Evolutionary conservation across 2,329 filamentous ascomycete genomes (phyloP).

Genomic region (Fusarium piperis): DNA sequence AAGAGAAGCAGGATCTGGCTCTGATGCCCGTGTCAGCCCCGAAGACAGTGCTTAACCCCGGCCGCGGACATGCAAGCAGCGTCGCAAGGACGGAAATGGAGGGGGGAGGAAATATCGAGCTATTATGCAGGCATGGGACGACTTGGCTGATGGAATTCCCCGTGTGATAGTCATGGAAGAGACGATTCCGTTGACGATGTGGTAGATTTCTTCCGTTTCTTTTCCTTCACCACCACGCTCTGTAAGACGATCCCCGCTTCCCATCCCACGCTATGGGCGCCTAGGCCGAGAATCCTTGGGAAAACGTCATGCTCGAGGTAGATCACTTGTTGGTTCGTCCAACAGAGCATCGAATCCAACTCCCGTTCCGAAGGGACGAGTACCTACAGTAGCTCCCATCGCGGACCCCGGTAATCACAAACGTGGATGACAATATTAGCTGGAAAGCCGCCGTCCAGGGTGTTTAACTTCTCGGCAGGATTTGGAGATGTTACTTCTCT

Average conservation of each 20-base stretch:
- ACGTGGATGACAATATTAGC: neutral
- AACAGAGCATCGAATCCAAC: conserved; percentile 9
- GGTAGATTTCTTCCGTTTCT: neutral
- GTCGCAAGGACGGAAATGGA: conserved; percentile 8
- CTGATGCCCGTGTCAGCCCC: conserved; percentile 11
- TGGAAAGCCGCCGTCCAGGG: neutral
- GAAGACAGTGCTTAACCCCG: conserved; percentile 16
- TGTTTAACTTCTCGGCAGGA: neutral
- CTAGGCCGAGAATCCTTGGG: conserved; percentile 14
- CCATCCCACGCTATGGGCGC: neutral
- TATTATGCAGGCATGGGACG: conserved; percentile 38
- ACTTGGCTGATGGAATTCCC: conserved; percentile 26
- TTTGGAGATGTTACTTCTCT: neutral
- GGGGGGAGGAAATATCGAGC: conserved; percentile 9
- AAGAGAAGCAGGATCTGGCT: conserved; percentile 9
- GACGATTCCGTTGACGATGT: neutral
- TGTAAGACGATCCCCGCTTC: conserved; percentile 20
- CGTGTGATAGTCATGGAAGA: conserved; percentile 29
- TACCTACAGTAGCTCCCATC: conserved; percentile 23
- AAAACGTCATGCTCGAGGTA: conserved; percentile 10
- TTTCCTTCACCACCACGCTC: neutral
- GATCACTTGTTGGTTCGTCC: conserved; percentile 22
- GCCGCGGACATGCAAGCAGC: conserved; percentile 14
- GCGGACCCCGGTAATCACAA: neutral
- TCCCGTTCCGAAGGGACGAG: conserved; percentile 5